These are phyloP conservation scores for Ophiostoma triangulosporum DNA, from an alignment of 2,329 filamentous ascomycete genomes.

Conservation along the genomic window DNA sequence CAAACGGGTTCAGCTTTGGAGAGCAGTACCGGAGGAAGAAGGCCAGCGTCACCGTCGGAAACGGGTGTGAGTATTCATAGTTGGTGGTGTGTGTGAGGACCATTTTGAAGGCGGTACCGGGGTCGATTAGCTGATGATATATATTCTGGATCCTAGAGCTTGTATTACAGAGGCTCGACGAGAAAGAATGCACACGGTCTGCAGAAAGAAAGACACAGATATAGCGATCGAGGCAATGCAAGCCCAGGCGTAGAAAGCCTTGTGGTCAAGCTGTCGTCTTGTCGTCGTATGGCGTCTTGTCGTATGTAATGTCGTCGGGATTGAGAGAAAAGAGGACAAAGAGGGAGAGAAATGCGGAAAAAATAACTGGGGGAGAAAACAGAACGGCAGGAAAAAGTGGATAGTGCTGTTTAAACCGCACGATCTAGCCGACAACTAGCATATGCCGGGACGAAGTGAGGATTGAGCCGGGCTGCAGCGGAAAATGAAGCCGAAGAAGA, in stretches of 20 bases:
- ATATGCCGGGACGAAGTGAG: neutral
- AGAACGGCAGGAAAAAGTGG: constrained; percentile 3
- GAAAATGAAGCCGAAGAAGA: neutral
- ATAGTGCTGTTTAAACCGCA: constrained; percentile 1
- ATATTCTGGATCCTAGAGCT: constrained; percentile 8
- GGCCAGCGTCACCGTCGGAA: constrained; percentile 73
- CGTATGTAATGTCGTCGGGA: neutral
- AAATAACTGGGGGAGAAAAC: constrained; percentile 7
- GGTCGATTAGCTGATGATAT: neutral
- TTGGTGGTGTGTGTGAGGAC: constrained; percentile 51
- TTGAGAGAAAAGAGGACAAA: neutral
- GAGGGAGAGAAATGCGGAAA: constrained; percentile 3
- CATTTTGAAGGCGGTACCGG: constrained; percentile 26
- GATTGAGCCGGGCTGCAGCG: neutral
- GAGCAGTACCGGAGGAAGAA: constrained; percentile 80
- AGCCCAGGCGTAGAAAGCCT: constrained; percentile 2
- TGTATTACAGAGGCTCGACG: constrained; percentile 12
- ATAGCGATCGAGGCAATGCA: neutral
- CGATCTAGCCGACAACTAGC: constrained; percentile 4
- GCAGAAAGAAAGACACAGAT: neutral
- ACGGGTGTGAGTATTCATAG: constrained; percentile 67
- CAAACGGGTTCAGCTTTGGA: constrained; percentile 60
- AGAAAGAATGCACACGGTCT: neutral
- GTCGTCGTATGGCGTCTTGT: constrained; percentile 1
- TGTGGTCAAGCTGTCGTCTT: neutral